Evolutionary conservation across 2,329 filamentous ascomycete genomes (phyloP).

Genomic region (Nemania sp.): DNA sequence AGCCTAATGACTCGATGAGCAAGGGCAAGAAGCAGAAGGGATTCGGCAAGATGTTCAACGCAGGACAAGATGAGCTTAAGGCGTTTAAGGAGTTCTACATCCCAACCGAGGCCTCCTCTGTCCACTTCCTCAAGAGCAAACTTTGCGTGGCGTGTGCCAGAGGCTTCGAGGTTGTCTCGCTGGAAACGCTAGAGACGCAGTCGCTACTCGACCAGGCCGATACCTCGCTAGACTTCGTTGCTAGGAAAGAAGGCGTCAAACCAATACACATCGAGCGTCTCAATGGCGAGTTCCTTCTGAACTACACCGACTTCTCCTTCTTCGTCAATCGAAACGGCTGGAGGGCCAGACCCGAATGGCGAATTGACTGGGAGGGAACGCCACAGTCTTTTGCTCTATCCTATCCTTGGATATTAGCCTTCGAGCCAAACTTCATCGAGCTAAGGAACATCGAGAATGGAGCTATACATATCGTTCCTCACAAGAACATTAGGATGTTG

Average conservation of each 20-base stretch:
- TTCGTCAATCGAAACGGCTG: conserved; percentile 99
- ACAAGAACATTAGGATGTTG: conserved; percentile 95
- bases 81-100: conserved; percentile 99
- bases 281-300: conserved; percentile 94
- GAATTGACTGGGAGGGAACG: conserved; percentile 94
- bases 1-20: conserved; percentile 92
- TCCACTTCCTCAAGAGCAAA: conserved; percentile 96
- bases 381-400: conserved; percentile 92
- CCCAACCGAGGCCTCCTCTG: conserved; percentile 94
- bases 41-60: conserved; percentile 92
- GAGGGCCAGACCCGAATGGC: conserved; percentile 94
- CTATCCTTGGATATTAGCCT: conserved; percentile 95
- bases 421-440: conserved; percentile 97
- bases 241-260: conserved; percentile 88
- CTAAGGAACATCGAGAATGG: conserved; percentile 93
- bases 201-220: conserved; percentile 96
- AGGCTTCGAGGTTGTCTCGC: conserved; percentile 94
- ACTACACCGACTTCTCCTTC: conserved; percentile 98
- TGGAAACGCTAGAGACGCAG: conserved; percentile 97
- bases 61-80: conserved; percentile 90
- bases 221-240: conserved; percentile 96
- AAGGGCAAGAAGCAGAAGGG: conserved; percentile 96
- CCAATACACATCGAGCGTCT: conserved; percentile 97
- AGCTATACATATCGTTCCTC: conserved; percentile 92
- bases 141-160: conserved; percentile 94